phyloP scores from a whole-genome alignment of 148 eudicot genomes.

The Heliosperma pusillum region DNA sequence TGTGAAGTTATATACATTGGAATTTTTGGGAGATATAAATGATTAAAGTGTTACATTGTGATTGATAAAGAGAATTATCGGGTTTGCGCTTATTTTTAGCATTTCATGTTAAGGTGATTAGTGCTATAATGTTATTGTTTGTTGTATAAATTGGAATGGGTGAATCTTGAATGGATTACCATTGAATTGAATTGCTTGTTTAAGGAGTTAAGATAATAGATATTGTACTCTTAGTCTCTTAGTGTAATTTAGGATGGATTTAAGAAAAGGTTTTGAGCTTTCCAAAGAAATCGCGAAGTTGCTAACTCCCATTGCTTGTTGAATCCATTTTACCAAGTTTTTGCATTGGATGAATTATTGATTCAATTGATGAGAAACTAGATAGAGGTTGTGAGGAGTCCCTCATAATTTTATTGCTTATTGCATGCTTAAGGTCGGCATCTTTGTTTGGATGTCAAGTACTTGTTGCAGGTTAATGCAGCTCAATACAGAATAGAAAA shows the following conservation, averaged over 20 bases:
- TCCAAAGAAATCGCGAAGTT: no score
- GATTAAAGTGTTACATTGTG: background rate
- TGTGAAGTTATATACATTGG: constrained; percentile 4
- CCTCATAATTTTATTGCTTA: no score
- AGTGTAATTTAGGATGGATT: background rate
- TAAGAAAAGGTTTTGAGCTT: background rate
- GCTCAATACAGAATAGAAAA: no score
- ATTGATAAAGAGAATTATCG: background rate
- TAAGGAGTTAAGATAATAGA: background rate
- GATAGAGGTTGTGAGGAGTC: no score
- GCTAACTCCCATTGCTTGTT: no score
- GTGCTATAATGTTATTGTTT: background rate
- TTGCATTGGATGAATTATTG: no score
- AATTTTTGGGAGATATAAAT: background rate
- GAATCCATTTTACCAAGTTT: no score
- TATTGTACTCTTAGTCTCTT: background rate
- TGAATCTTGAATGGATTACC: background rate
- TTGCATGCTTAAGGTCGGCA: no score
- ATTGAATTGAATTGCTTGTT: background rate
- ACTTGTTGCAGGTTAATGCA: no score
- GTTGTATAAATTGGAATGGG: background rate
- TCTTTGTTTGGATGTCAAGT: no score
- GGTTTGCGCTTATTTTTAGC: background rate
- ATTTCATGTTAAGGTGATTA: background rate
- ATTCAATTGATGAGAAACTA: no score